Evolutionary conservation across 2,329 filamentous ascomycete species (phyloP), one percentile per base, ranked within the genome.

Genomic region (Leptographium flavum): DNA sequence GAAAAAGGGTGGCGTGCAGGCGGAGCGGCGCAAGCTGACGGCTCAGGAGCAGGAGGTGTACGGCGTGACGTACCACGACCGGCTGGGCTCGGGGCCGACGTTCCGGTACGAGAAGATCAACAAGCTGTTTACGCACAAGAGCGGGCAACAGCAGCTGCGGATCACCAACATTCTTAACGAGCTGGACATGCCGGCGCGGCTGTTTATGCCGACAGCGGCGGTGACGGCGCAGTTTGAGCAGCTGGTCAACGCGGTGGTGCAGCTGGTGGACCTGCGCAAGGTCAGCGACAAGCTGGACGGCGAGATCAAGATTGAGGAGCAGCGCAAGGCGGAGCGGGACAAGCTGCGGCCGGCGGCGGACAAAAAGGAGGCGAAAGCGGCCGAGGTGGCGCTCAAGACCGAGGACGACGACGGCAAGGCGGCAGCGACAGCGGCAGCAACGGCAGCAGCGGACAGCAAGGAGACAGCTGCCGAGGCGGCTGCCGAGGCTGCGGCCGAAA

Each of bases 61-160:
- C 57, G 92, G 90, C 50, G 83, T 98, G 10, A 76, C 82, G 8
- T 79, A 85, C 52, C 83, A 90, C 58, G 90, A 96, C 46, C 83
- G 90, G 25, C 72, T 95, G 33, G 79, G 82, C 2, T 83, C 81
- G 9, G 90, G 92, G 7, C 85, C 94, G 31, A 82, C 85, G 14
- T 96, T 96, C 71, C 84, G 90, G 13, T 87, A 87, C 25, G 84
- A 90, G 55, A 81, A 78, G 59, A 76, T 90, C 47, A 80, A 81
- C 53, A 87, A 87, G 61, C 74, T 86, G 22, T 81, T 87, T 46
- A 78, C 79, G 32, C 82, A 82, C 51, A 88, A 88, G 64, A 82
- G 76, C 15, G 76, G 81, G 45, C 76, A 83, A 49, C 83, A 88
- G 58, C 84, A 85, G 52, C 63, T 77, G 49, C 83, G 84, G 51